Percentiles rank a stretch among this genome's conserved stretches.
phyloP scores from a whole-genome alignment of 257 asterid species.

The Gynochthodes officinalis region DNA sequence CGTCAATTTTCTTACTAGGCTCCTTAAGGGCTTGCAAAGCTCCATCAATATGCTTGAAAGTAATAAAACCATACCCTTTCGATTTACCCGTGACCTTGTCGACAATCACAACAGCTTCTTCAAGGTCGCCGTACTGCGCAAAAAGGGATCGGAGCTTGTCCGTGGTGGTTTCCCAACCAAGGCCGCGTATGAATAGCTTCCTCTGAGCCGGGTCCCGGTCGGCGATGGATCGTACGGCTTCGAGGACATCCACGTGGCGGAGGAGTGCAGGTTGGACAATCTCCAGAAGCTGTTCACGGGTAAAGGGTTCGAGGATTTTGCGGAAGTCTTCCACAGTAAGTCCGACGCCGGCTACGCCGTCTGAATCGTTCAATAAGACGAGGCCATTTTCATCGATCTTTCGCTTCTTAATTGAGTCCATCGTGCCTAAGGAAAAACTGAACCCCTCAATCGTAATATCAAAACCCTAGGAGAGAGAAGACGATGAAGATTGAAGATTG shows the following conservation, averaged over 20 bases:
- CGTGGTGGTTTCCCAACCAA: conserved; percentile 85
- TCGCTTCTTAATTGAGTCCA: conserved; percentile 67
- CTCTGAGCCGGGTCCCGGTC: conserved; percentile 64
- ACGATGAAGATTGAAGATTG: too few relatives aligned
- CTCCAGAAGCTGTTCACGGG: conserved; percentile 61
- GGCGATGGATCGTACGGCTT: conserved; percentile 53
- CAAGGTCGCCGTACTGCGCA: conserved; percentile 62
- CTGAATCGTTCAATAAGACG: conserved; percentile 32
- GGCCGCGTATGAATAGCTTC: conserved; percentile 85
- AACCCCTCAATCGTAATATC: conserved; percentile 6
- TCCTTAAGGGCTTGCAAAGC: conserved; percentile 72
- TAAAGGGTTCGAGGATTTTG: conserved; percentile 55
- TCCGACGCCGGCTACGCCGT: conserved; percentile 13
- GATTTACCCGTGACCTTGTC: conserved; percentile 76
- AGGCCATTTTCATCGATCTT: conserved; percentile 65
- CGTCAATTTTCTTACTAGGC: conserved; percentile 81
- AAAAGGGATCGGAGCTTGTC: conserved; percentile 65
- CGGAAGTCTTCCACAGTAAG: conserved; percentile 62
- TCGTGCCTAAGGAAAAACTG: conserved; percentile 1
- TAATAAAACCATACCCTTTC: conserved; percentile 74
- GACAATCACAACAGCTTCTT: conserved; percentile 74
- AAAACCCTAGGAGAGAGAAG: conserved; percentile 16
- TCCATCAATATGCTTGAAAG: conserved; percentile 73
- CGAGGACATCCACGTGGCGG: conserved; percentile 70
- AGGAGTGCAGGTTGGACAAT: conserved; percentile 58